Percentiles rank a stretch among this genome's conserved stretches.
These are phyloP conservation scores for Pyrenophora teres DNA, from an alignment of 2,329 filamentous ascomycete genomes.

Conservation along the genomic window DNA sequence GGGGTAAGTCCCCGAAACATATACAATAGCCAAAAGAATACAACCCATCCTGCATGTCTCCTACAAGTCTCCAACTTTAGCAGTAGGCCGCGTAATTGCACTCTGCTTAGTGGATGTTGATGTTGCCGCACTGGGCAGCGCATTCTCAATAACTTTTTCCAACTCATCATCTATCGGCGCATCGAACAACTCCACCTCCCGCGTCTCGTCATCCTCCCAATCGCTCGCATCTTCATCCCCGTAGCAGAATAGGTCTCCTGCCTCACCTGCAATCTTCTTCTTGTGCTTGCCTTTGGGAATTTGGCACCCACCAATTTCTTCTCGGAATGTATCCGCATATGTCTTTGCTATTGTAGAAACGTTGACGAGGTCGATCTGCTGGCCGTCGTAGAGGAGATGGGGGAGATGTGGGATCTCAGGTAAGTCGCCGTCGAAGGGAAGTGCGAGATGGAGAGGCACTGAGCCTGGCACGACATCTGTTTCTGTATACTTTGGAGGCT, in stretches of 20 bases:
- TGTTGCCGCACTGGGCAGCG: neutral
- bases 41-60: neutral
- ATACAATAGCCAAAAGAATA: neutral
- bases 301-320: conserved; percentile 69
- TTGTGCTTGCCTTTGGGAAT: conserved; percentile 43
- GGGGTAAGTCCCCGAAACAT: neutral
- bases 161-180: conserved; percentile 9
- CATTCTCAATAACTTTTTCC: conserved; percentile 1
- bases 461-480: conserved; percentile 58
- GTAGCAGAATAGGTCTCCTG: conserved; percentile 70
- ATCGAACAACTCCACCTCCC: conserved; percentile 11
- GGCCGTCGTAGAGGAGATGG: conserved; percentile 68
- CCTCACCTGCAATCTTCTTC: conserved; percentile 46
- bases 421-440: conserved; percentile 56
- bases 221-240: conserved; percentile 43
- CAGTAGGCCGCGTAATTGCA: neutral
- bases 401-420: conserved; percentile 59
- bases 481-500: conserved; percentile 27
- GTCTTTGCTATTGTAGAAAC: conserved; percentile 54
- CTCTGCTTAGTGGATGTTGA: neutral
- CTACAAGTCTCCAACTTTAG: neutral
- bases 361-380: conserved; percentile 47
- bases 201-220: conserved; percentile 33
- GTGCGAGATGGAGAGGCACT: conserved; percentile 50
- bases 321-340: conserved; percentile 65